phyloP scores from a whole-genome alignment of 2,329 filamentous ascomycete genomes.

The Ophiostoma himal-ulmi region DNA sequence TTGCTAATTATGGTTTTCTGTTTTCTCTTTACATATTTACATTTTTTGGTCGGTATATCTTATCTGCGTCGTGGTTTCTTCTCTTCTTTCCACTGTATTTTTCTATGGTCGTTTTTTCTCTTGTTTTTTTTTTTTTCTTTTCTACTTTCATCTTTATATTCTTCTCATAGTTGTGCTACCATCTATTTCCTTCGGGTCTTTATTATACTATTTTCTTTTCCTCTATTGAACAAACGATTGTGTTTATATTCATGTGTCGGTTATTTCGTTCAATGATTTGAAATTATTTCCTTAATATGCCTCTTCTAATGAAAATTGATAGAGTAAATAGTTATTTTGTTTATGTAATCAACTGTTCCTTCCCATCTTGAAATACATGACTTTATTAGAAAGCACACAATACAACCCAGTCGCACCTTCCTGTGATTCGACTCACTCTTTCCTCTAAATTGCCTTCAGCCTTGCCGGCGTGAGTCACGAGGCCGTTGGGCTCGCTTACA shows the following conservation, averaged over 20 bases:
- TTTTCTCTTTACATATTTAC: conserved; percentile 7
- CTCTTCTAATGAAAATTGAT: no score
- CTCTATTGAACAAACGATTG: background rate
- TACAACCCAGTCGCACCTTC: background rate
- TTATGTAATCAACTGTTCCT: no score
- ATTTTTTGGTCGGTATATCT: background rate
- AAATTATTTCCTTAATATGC: no score
- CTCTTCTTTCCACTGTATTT: conserved; percentile 8
- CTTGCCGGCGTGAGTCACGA: conserved; percentile 1
- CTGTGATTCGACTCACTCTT: no score
- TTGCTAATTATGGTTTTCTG: background rate
- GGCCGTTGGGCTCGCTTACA: background rate
- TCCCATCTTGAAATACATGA: no score
- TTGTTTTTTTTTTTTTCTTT: background rate
- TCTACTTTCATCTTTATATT: background rate
- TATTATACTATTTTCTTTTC: background rate
- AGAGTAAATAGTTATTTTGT: no score
- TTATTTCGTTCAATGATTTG: background rate
- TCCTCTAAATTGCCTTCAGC: background rate
- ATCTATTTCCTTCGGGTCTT: conserved; percentile 3
- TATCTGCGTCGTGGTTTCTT: background rate
- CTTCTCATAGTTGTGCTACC: conserved; percentile 6
- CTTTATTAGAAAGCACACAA: no score
- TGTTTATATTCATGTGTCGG: background rate
- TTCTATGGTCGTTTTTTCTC: conserved; percentile 9